Evolutionary conservation across 2,329 filamentous ascomycete species (phyloP), one percentile per base, ranked within the genome.

Genomic region (Penicillium sp.): DNA sequence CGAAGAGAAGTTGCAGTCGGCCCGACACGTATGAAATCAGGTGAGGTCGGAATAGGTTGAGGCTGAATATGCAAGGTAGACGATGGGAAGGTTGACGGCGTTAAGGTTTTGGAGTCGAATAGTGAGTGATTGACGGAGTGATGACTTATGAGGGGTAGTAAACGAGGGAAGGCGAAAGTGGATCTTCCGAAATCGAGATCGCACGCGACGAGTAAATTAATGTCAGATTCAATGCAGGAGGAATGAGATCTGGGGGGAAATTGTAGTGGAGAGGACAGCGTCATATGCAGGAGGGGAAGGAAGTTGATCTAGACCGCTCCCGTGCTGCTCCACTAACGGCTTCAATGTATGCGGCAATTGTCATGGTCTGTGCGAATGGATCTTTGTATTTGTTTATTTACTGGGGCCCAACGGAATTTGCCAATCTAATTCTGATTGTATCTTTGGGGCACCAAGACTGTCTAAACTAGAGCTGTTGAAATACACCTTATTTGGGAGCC

Each of bases 401-500:
- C 35, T 19, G 9, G 9, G 5, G 4, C 19, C 21, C 26, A 21
- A 51, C 23, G 35, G 35, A 37, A 19, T 39, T 39, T 39, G 1
- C 8, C n/a, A 19, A 39, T 19, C 8, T 19, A 11, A 19, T 11
- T 39, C 39, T 42, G 35, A 10, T 37, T 37, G 35, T 10, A 19
- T 39, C 5, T 3, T 19, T 3, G n/a, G 16, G n/a, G 35, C n/a
- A 7, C 9, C 16, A 11, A 39, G n/a, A 8, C 35, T n/a, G 35
- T 39, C 8, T n/a, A 39, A 39, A 10, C 3, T 10, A 37, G 13
- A 33, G 10, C 19, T 53, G 25, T n/a, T 10, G 9, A 35, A 27
- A 3, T 43, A 50, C 6, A 23, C 10, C n/a, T 53, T 23, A 75
- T 69, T 71, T 75, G 16, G 76, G 76, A 35, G 75, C 76, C 10